Evolutionary conservation across 495 filamentous ascomycete genomes (phyloP), one percentile per base, ranked within the genome.

Genomic region (Daldinia caldariorum): DNA sequence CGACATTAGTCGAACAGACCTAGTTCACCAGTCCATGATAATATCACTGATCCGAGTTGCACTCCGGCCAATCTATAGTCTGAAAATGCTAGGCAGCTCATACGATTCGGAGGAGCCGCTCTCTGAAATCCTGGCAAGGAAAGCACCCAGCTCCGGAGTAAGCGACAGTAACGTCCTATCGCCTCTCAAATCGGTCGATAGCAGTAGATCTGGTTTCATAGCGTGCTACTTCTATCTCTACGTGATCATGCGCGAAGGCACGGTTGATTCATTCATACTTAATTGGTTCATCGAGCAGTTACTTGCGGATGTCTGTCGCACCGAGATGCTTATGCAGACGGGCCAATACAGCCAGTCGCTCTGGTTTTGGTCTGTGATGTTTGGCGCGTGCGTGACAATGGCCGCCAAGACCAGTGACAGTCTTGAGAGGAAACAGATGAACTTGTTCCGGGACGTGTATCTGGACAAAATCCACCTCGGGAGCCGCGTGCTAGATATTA

Each of bases 231-330:
- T 79, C 62, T 79, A 76, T 65, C 69, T 77, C 54, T 77, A 75
- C 69, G 66, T 77, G 64, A 74, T 74, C 51, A 67, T 79, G 38
- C 70, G 73, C 32, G 72, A 77, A 37, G 69, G 72, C 16, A 49
- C 53, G 26, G 67, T 77, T 14, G 74, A 77, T 41, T 72, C 75
- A 7, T 76, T 76, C 61, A 69, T 77, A 26, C 67, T 74, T 31
- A 70, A 74, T 54, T 77, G 75, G 75, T 74, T 77, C 41, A 74
- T 79, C 53, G 75, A 79, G 65, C 75, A 79, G 31, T 61, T 77
- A 53, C 39, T 79, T 12, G 70, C 69, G 16, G 75, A 79, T 34
- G 75, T 77, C 37, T 74, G 59, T 16, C 69, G 69, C 18, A 77
- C 73, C 9, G 75, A 79, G 37, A 54, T 34, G n/a, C 64, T 69